Evolutionary conservation across 1,284 basidiomycete species (phyloP).

Genomic region (Ceratobasidium theobromae): DNA sequence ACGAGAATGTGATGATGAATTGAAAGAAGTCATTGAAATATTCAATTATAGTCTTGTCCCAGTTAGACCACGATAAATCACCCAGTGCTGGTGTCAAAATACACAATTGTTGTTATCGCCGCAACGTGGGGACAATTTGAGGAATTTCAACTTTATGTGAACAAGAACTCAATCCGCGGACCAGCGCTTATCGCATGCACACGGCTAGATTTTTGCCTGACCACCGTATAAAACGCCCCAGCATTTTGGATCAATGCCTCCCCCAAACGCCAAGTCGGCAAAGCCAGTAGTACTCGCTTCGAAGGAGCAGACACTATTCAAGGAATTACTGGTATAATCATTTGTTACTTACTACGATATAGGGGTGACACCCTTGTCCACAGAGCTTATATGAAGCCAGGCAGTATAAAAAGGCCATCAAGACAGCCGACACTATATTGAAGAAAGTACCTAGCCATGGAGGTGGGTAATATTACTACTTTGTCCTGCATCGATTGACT

Average conservation of each 20-base stretch:
- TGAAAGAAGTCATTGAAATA: not conserved
- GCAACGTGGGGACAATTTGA: not conserved
- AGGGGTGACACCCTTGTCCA: conserved; percentile 12
- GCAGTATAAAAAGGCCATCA: conserved; percentile 87
- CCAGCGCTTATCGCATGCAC: not conserved
- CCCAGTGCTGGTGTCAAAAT: not conserved
- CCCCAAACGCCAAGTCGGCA: conserved; percentile 5
- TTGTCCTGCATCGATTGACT: conserved; percentile 39
- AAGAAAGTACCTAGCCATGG: conserved; percentile 97
- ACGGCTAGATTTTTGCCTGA: conserved; percentile 15
- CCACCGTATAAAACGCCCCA: not conserved
- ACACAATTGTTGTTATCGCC: not conserved
- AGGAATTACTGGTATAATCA: conserved; percentile 70
- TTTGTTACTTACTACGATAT: conserved; percentile 31
- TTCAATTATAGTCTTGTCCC: not conserved
- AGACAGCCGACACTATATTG: conserved; percentile 91
- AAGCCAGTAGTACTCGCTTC: conserved; percentile 56
- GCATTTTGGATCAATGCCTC: not conserved
- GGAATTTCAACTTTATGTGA: not conserved
- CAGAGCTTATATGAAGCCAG: conserved; percentile 80
- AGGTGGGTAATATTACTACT: conserved; percentile 54
- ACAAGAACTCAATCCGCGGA: not conserved
- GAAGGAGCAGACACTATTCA: conserved; percentile 87
- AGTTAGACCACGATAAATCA: not conserved
- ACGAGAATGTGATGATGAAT: not conserved